These are phyloP conservation scores for Calocera viscosa DNA, from an alignment of 768 basidiomycete species.

Conservation along the genomic window DNA sequence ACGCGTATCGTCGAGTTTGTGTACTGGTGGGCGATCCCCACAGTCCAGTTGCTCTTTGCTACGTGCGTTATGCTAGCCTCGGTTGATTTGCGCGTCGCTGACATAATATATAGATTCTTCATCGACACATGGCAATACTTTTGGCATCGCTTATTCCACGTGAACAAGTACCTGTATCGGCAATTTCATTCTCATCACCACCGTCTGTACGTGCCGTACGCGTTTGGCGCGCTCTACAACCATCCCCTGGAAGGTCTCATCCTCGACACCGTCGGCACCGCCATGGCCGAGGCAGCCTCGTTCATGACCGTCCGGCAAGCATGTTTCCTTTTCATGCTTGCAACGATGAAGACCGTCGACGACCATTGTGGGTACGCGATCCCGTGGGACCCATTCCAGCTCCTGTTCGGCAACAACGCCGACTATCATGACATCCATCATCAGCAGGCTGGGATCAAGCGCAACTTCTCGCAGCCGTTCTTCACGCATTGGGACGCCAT, in stretches of 20 bases:
- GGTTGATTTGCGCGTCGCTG: background rate
- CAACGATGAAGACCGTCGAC: conserved; percentile 86
- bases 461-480: conserved; percentile 91
- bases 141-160: conserved; percentile 82
- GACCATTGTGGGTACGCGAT: conserved; percentile 87
- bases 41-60: conserved; percentile 56
- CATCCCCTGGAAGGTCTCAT: conserved; percentile 91
- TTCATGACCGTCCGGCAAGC: conserved; percentile 71
- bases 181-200: conserved; percentile 92
- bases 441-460: conserved; percentile 76
- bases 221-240: conserved; percentile 94
- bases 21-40: conserved; percentile 92
- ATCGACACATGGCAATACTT: conserved; percentile 99
- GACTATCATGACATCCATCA: conserved; percentile 99
- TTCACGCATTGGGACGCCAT: conserved; percentile 88
- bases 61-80: conserved; percentile 55
- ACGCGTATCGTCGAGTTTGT: conserved; percentile 41
- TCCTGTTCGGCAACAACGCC: conserved; percentile 76
- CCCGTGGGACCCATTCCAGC: conserved; percentile 84
- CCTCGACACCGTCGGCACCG: conserved; percentile 73
- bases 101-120: conserved; percentile 51
- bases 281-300: conserved; percentile 55
- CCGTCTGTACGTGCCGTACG: conserved; percentile 90
- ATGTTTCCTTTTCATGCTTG: conserved; percentile 66
- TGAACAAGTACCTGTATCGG: conserved; percentile 80